These are phyloP conservation scores for Tinospora cordifolia DNA, from an alignment of 164 flowering plant species.

Conservation along the genomic window DNA sequence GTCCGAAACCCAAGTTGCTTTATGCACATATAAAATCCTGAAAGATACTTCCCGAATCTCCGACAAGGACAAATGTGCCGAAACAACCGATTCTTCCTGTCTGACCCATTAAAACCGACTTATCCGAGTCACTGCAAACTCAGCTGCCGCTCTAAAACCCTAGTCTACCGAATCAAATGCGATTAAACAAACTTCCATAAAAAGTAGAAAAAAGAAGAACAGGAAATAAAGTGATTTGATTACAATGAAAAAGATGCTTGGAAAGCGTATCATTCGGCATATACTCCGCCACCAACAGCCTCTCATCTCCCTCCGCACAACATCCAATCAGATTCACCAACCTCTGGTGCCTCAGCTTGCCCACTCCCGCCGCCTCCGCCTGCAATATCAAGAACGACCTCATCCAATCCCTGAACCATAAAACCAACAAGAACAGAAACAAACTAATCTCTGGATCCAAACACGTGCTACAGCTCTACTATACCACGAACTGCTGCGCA, in stretches of 20 bases:
- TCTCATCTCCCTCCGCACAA: conserved; percentile 83
- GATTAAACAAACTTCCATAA: neutral
- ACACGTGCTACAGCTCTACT: conserved; percentile 6
- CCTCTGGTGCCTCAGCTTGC: conserved; percentile 63
- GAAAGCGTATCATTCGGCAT: conserved; percentile 89
- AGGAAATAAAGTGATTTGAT: conserved; percentile 14
- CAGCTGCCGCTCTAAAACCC: neutral
- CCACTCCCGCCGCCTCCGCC: conserved; percentile 76
- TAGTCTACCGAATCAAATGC: neutral
- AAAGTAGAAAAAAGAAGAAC: neutral
- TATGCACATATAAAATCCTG: neutral
- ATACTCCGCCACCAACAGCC: conserved; percentile 73
- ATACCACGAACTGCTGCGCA: conserved; percentile 57
- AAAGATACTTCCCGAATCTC: neutral
- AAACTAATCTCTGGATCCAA: neutral
- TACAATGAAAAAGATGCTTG: conserved; percentile 87
- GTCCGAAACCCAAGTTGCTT: neutral
- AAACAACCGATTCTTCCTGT: neutral
- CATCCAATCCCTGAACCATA: neutral
- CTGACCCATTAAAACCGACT: neutral
- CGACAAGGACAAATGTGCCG: neutral
- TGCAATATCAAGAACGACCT: conserved; percentile 13
- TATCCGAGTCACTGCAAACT: conserved; percentile 1
- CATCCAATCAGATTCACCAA: conserved; percentile 79
- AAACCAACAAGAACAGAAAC: neutral